phyloP scores from a whole-genome alignment of 2,329 filamentous ascomycete genomes.

The Microthyrium microscopicum region DNA sequence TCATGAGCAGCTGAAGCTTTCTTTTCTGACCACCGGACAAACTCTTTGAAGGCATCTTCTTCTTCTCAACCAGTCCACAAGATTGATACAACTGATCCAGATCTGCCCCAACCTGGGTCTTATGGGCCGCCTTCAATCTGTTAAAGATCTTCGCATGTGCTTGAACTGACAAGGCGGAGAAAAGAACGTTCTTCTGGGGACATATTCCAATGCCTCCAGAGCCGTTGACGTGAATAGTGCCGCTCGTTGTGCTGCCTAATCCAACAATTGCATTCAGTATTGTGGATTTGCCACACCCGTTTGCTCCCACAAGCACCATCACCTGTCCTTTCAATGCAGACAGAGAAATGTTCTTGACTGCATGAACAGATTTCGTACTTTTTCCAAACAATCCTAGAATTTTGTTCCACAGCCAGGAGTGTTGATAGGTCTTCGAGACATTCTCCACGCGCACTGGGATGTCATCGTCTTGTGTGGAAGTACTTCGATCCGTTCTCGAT shows the following conservation, averaged over 20 bases:
- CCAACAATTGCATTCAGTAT: constrained; percentile 80
- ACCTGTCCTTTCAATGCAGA: constrained; percentile 64
- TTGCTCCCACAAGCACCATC: constrained; percentile 70
- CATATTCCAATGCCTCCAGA: constrained; percentile 71
- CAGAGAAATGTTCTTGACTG: constrained; percentile 59
- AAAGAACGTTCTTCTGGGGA: constrained; percentile 87
- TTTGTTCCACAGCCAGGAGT: not conserved
- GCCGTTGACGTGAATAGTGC: constrained; percentile 60
- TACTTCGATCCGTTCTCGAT: too few relatives aligned
- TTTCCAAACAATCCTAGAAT: constrained; percentile 18
- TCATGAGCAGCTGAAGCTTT: constrained; percentile 85
- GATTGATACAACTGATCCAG: constrained; percentile 47
- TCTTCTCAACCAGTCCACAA: constrained; percentile 62
- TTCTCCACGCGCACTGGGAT: not conserved
- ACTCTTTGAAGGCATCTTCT: constrained; percentile 54
- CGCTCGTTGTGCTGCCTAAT: constrained; percentile 58
- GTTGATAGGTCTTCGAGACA: not conserved
- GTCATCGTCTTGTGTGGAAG: too few relatives aligned
- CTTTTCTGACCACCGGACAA: constrained; percentile 88
- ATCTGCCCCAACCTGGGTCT: constrained; percentile 38
- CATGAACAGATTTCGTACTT: constrained; percentile 51
- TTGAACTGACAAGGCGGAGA: constrained; percentile 72
- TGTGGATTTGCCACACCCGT: constrained; percentile 81
- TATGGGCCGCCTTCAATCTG: constrained; percentile 50
- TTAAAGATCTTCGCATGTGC: constrained; percentile 81